Conservation (phyloP, 345 rosid species). For the Dimocarpus longan region DNA sequence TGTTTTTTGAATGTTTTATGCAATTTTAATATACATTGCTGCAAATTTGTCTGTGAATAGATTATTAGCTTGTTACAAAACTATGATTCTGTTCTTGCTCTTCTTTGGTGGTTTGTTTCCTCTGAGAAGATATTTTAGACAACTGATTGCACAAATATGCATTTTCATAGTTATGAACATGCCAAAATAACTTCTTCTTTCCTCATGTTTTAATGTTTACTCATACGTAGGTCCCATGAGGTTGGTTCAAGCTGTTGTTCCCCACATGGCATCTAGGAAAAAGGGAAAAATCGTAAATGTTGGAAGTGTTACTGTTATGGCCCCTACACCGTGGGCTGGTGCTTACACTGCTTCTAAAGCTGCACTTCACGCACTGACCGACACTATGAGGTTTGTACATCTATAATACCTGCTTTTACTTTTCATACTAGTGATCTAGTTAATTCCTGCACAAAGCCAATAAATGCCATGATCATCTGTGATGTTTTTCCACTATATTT, state of each 20-base stretch:
- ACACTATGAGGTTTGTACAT: constrained; percentile 66
- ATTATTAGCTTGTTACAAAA: background rate
- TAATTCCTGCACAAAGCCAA: background rate
- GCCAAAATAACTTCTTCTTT: background rate
- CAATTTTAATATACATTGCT: background rate
- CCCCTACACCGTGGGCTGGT: constrained; percentile 79
- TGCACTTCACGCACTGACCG: constrained; percentile 79
- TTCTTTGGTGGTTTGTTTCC: background rate
- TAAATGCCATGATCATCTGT: background rate
- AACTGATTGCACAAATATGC: background rate
- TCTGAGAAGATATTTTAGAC: background rate
- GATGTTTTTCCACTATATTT: background rate
- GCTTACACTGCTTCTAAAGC: constrained; percentile 86
- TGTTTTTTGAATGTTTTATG: background rate
- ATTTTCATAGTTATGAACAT: background rate
- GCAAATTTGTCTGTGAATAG: background rate
- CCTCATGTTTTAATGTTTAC: background rate
- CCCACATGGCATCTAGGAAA: constrained; percentile 78
- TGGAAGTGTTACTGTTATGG: constrained; percentile 63
- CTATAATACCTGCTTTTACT: background rate
- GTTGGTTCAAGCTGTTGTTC: constrained; percentile 82
- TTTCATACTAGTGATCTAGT: background rate
- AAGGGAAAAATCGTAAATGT: constrained; percentile 75
- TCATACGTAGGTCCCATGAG: constrained; percentile 63
- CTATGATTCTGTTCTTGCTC: background rate